phyloP scores from a whole-genome alignment of 495 filamentous ascomycete species.

The Talaromyces nanjingensis region DNA sequence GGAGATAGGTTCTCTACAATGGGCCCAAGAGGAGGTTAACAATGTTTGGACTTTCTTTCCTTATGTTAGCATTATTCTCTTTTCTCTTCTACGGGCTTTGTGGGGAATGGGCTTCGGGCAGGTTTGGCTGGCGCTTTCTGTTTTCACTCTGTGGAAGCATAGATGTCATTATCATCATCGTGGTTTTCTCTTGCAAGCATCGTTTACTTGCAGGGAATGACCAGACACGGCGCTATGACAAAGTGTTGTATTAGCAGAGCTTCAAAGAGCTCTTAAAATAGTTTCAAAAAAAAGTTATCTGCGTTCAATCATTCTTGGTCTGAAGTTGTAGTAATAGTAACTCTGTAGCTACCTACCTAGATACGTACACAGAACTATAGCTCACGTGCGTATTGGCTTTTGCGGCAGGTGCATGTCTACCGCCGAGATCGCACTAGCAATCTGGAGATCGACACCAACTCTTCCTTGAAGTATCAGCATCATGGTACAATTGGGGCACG shows the following conservation, averaged over 20 bases:
- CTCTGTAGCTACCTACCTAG: too few relatives aligned
- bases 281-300: slow-evolving; percentile 2
- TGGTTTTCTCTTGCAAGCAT: neutral
- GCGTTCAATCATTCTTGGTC: neutral
- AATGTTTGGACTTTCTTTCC: slow-evolving; percentile 24
- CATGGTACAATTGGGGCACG: too few relatives aligned
- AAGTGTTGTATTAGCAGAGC: slow-evolving; percentile 3
- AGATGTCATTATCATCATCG: slow-evolving; percentile 15
- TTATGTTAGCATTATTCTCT: slow-evolving; percentile 16
- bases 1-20: slow-evolving; percentile 28
- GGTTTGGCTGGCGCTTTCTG: slow-evolving; percentile 27
- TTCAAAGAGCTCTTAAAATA: slow-evolving; percentile 4
- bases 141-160: slow-evolving; percentile 20
- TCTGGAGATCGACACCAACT: too few relatives aligned
- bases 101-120: slow-evolving; percentile 30
- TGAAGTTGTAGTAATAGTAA: neutral
- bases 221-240: neutral
- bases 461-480: too few relatives aligned
- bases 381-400: too few relatives aligned
- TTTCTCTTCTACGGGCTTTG: slow-evolving; percentile 34
- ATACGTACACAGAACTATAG: too few relatives aligned
- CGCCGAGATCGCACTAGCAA: too few relatives aligned
- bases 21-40: slow-evolving; percentile 27
- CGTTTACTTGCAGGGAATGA: slow-evolving; percentile 1
- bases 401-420: too few relatives aligned